phyloP scores from a whole-genome alignment of 805 yeast genomes.

The Starmerella stigmatis region DNA sequence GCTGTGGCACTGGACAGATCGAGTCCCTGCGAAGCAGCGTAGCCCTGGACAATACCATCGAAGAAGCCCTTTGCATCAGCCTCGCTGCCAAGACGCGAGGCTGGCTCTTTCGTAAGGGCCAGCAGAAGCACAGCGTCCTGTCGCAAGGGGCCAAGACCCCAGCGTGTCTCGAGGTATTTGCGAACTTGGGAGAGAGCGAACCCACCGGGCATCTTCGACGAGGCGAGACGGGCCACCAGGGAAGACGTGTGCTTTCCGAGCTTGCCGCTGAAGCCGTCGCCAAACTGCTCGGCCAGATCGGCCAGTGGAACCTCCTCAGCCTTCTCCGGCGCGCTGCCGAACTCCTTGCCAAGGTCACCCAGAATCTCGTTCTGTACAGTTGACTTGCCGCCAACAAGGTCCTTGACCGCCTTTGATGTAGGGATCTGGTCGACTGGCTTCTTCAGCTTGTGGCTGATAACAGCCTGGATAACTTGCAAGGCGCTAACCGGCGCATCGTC shows the following conservation, averaged over 20 bases:
- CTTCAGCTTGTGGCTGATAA: slow-evolving; percentile 93
- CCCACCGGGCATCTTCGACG: slow-evolving; percentile 99
- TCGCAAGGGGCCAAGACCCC: slow-evolving; percentile 89
- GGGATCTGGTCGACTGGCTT: slow-evolving; percentile 79
- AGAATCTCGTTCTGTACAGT: slow-evolving; percentile 97
- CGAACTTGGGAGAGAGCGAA: slow-evolving; percentile 85
- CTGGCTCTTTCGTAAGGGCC: slow-evolving; percentile 85
- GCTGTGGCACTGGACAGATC: slow-evolving; percentile 60
- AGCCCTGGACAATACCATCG: slow-evolving; percentile 71
- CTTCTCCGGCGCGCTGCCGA: slow-evolving; percentile 95
- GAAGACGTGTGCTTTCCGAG: slow-evolving; percentile 91
- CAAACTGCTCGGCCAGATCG: slow-evolving; percentile 92
- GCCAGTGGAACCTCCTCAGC: slow-evolving; percentile 96
- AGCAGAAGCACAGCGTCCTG: slow-evolving; percentile 80
- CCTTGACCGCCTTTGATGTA: slow-evolving; percentile 86
- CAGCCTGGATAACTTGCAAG: slow-evolving; percentile 64
- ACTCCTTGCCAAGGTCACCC: slow-evolving; percentile 98
- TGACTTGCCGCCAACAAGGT: slow-evolving; percentile 95
- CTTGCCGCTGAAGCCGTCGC: slow-evolving; percentile 76
- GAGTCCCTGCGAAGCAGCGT: slow-evolving; percentile 74
- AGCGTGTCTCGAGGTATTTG: slow-evolving; percentile 80
- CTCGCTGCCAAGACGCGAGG: slow-evolving; percentile 75
- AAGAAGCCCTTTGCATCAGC: slow-evolving; percentile 83
- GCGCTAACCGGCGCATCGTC: slow-evolving; percentile 90
- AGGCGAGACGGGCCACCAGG: slow-evolving; percentile 77